Base-by-base conservation (phyloP, 2,329 filamentous ascomycete genomes). In the Knoxdaviesia capensis region DNA sequence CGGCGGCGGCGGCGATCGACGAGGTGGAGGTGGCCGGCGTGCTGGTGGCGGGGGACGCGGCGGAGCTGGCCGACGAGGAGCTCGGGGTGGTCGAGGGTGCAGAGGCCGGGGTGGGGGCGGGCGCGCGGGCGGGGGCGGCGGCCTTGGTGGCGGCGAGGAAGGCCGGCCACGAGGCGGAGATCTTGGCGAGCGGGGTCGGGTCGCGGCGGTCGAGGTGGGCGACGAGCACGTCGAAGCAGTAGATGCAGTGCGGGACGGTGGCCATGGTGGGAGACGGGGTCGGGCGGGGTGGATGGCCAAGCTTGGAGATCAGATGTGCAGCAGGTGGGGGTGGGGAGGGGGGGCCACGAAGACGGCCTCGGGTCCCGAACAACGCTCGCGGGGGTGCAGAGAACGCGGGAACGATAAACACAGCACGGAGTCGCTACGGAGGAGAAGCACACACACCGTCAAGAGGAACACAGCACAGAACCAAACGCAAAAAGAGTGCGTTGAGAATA, bases 161-260 rank as follows among this genome's bases (percentile, higher is more conserved):
- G 39, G 59, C 56, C 38, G 59, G 54, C 55, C 64, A 93, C 6
- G 80, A 73, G 11, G 73, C 63, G 60, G 88, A 73, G 46, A 94
- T 69, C 48, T 79, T 67, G 37, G 65, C 57, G 29, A 96, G 73
- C 40, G 65, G 68, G 51, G 86, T 65, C 7, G 81, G 63, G 45
- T 77, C 66, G 47, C 79, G 77, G 48, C 70, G 64, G 50, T 84
- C 72, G 50, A 93, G 82, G 46, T 76, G 72, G 42, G 87, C 80
- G 40, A 74, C 69, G 34, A 98, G 75, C 36, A 69, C 69, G 61
- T 98, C 90, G 66, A 98, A 96, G 65, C 87, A 94, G 60, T 79
- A 87, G 53, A 88, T 76, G 60, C 87, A 94, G 61, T 96, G 88
- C 45, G 78, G 79, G 52, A 73, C 62, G 44, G 80, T 80, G 40